Conservation (phyloP, 2,329 filamentous ascomycete species). For the Tympanopsis confertula region DNA sequence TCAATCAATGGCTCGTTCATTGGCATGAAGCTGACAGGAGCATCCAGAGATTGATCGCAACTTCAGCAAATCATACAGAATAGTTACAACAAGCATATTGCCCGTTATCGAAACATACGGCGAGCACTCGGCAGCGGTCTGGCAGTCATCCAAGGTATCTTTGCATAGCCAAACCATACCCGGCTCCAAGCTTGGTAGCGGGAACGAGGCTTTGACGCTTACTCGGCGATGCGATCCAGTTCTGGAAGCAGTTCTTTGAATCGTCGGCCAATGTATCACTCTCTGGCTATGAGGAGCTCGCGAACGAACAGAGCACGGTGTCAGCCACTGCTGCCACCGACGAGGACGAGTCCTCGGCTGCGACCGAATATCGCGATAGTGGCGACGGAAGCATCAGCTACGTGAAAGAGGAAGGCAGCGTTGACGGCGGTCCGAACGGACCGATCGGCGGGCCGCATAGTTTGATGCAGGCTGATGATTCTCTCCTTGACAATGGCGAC, state of each 20-base stretch:
- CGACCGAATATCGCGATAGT: constrained; percentile 23
- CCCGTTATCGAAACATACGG: constrained; percentile 92
- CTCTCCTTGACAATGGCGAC: constrained; percentile 51
- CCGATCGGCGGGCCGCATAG: constrained; percentile 14
- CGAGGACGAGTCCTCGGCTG: constrained; percentile 39
- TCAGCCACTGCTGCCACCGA: constrained; percentile 35
- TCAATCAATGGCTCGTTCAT: too few relatives aligned
- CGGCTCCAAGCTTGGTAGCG: not conserved
- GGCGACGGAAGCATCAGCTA: constrained; percentile 20
- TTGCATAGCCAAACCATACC: not conserved
- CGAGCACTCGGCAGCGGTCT: constrained; percentile 83
- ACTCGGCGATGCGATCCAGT: constrained; percentile 36
- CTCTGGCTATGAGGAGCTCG: constrained; percentile 80
- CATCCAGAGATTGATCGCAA: constrained; percentile 87
- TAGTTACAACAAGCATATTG: constrained; percentile 85
- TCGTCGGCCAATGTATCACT: constrained; percentile 94
- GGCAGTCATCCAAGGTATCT: constrained; percentile 84
- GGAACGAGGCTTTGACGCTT: not conserved
- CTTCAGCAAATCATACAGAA: constrained; percentile 91
- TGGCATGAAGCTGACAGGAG: not conserved
- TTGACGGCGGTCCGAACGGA: constrained; percentile 9
- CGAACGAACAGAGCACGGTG: constrained; percentile 51
- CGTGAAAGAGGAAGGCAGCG: constrained; percentile 13
- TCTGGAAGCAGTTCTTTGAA: constrained; percentile 99
- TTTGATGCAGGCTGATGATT: constrained; percentile 39